Base-by-base conservation (phyloP, 2,329 filamentous ascomycete species). In the Dactylellina parvicollis region DNA sequence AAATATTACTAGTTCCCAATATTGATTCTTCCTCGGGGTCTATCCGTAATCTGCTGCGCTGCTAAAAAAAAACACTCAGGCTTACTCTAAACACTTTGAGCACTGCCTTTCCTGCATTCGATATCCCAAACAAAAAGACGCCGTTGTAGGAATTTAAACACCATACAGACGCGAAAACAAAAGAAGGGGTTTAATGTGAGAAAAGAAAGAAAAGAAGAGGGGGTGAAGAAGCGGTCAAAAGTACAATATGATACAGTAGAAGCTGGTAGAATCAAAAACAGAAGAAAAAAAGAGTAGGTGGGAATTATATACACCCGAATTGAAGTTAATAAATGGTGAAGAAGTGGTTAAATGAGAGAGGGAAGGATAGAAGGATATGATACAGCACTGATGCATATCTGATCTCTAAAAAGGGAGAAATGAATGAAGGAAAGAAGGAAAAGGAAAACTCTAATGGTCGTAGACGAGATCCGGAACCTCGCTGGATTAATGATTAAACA, bases 201-300 rank as follows among this genome's bases (percentile, higher is more conserved):
- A n/a, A 14, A 65, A 36, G n/a, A 34, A 32, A 24, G 36, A 32
- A 30, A 47, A 28, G 78, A 75, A 60, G 34, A 38, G 14, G 46
- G 22, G 77, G 32, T 38, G 10, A 32, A 54, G 7, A 38, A 22
- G 16, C 10, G 28, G 20, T n/a, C 38, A 49, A 14, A 52, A 30
- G n/a, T n/a, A 8, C 8, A 76, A 76, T 20, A 50, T 75, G 70
- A 77, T 76, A 74, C 79, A 75, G 36, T 77, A 67, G 57, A 76
- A 77, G 10, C 62, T 76, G 49, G 52, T 78, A 30, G 81, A 80
- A 56, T 81, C 79, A 74, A 76, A 42, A 61, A 83, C 80, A 62
- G 57, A 76, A 77, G 79, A 74, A 76, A 42, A 61, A 83, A 80
- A 62, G 57, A 76, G 77, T 28, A 54, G 30, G 24, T 40, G 46